Evolutionary conservation across 2,329 filamentous ascomycete genomes (phyloP).

Genomic region (Scedosporium minutisporum): DNA sequence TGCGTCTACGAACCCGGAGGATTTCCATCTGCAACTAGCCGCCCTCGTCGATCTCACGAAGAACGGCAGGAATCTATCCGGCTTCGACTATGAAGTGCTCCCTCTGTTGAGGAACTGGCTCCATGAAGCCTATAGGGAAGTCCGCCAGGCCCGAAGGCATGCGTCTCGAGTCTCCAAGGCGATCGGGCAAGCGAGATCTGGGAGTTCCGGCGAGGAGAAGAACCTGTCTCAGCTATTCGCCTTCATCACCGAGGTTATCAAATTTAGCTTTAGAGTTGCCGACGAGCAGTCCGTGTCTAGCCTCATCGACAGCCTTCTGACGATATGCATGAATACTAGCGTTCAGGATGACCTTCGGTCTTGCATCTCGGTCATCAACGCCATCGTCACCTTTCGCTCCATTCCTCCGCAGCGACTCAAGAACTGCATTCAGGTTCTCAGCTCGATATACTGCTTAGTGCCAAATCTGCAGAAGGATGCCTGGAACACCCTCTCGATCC

Average conservation of each 20-base stretch:
- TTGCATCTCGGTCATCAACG: constrained; percentile 59
- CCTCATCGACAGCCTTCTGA: constrained; percentile 52
- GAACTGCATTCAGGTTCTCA: constrained; percentile 60
- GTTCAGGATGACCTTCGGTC: constrained; percentile 54
- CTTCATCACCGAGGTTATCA: constrained; percentile 58
- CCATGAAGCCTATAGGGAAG: constrained; percentile 41
- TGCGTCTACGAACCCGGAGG: constrained; percentile 44
- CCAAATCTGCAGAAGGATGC: constrained; percentile 49
- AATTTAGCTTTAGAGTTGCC: constrained; percentile 64
- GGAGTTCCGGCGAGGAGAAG: constrained; percentile 43
- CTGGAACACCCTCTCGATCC: constrained; percentile 61
- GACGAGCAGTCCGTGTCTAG: constrained; percentile 50
- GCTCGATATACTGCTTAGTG: constrained; percentile 61
- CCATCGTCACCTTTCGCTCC: constrained; percentile 61
- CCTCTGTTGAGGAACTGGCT: constrained; percentile 55
- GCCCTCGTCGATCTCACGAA: constrained; percentile 53
- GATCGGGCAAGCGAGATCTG: constrained; percentile 19
- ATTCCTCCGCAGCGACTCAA: constrained; percentile 55
- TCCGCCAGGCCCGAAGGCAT: constrained; percentile 40
- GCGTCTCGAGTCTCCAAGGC: constrained; percentile 21
- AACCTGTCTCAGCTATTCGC: constrained; percentile 55
- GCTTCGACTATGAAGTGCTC: constrained; percentile 59
- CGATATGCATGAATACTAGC: constrained; percentile 60
- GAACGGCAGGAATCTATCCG: constrained; percentile 50
- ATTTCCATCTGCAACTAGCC: constrained; percentile 57